A percentile compares a stretch with the other conserved stretches of the same genome.
phyloP scores from a whole-genome alignment of 495 filamentous ascomycete genomes.

The Aspergillus sclerotiicarbonarius region DNA sequence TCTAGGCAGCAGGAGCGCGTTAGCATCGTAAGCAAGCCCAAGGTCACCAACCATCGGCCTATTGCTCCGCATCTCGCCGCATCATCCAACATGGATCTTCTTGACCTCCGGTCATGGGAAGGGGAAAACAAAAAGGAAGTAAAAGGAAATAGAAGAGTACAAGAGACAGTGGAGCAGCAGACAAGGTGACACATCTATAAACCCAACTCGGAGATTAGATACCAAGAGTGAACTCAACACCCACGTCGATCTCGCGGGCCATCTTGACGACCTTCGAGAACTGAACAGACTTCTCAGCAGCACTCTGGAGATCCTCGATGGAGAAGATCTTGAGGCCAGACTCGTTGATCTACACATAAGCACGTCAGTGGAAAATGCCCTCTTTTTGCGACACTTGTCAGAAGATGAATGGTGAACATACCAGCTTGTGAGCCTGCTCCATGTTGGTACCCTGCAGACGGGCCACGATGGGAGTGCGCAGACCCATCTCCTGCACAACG shows the following conservation, averaged over 20 bases:
- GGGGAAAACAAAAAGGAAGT: slow-evolving; percentile 6
- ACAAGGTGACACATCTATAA: slow-evolving; percentile 8
- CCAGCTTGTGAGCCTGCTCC: slow-evolving; percentile 88
- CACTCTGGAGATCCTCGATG: slow-evolving; percentile 95
- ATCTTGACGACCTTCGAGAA: slow-evolving; percentile 99
- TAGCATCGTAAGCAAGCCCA: slow-evolving; percentile 17
- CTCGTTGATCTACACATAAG: slow-evolving; percentile 71
- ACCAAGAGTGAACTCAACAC: slow-evolving; percentile 94
- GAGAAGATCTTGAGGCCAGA: slow-evolving; percentile 99
- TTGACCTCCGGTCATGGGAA: background rate
- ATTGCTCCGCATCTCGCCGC: background rate
- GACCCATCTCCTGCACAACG: slow-evolving; percentile 88
- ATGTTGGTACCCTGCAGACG: slow-evolving; percentile 98
- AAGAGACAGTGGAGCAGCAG: slow-evolving; percentile 10
- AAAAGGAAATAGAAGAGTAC: slow-evolving; percentile 12
- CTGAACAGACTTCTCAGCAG: slow-evolving; percentile 97
- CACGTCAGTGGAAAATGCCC: slow-evolving; percentile 12
- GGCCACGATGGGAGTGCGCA: slow-evolving; percentile 94
- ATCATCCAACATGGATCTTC: background rate
- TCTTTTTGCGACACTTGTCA: background rate
- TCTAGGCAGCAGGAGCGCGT: slow-evolving; percentile 16
- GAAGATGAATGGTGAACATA: slow-evolving; percentile 27
- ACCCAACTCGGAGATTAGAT: slow-evolving; percentile 56
- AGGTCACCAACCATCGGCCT: slow-evolving; percentile 1
- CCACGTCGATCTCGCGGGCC: slow-evolving; percentile 97